These are phyloP conservation scores for Nitzschia sp. DNA, from an alignment of 108 stramenopile species.

Conservation along the genomic window DNA sequence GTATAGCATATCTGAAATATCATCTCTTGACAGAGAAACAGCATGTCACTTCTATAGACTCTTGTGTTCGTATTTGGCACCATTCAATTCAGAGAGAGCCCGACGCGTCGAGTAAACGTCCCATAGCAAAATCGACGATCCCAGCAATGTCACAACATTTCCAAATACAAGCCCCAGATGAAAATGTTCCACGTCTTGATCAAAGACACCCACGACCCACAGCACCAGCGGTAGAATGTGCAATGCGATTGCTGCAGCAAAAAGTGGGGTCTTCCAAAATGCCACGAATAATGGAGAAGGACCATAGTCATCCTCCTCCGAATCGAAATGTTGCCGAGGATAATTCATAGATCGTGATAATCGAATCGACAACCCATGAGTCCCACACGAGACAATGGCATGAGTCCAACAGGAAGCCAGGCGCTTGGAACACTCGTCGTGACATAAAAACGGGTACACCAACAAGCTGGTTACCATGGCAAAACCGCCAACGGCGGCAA, in stretches of 20 bases:
- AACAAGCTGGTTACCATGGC: constrained; percentile 20
- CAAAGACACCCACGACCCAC: constrained; percentile 23
- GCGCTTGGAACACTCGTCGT: constrained; percentile 30
- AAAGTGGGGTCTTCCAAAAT: not conserved
- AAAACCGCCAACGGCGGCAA: constrained; percentile 19
- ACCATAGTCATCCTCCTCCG: not conserved
- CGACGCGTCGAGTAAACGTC: constrained; percentile 23
- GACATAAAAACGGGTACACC: constrained; percentile 28
- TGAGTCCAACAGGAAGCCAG: constrained; percentile 27
- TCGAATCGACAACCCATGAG: not conserved
- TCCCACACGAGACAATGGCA: not conserved
- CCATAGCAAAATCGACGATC: constrained; percentile 26
- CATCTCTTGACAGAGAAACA: too few relatives aligned
- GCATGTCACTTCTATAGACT: constrained; percentile 16
- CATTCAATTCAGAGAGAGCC: constrained; percentile 26
- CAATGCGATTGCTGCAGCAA: not conserved
- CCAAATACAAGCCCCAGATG: constrained; percentile 31
- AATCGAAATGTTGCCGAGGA: not conserved
- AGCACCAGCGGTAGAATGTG: constrained; percentile 15
- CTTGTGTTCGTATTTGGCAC: constrained; percentile 35
- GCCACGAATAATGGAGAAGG: not conserved
- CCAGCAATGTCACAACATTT: constrained; percentile 33
- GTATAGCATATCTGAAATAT: too few relatives aligned
- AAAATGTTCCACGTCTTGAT: constrained; percentile 26
- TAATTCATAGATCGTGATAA: not conserved